These are phyloP conservation scores for Xylaria sp. DNA, from an alignment of 2,329 filamentous ascomycete genomes.

Conservation along the genomic window DNA sequence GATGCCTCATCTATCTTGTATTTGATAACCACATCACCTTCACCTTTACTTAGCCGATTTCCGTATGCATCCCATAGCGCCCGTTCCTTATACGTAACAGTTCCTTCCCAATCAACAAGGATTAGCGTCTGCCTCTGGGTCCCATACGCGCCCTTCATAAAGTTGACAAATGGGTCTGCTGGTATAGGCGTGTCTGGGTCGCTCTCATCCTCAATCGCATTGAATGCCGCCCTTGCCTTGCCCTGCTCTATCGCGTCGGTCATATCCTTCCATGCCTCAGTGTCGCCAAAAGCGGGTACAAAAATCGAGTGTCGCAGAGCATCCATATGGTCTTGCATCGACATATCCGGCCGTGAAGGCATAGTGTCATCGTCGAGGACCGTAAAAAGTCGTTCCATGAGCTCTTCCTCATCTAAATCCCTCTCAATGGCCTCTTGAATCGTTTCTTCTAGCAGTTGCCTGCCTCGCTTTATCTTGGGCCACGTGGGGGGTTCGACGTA, in stretches of 20 bases:
- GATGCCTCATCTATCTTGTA: constrained; percentile 63
- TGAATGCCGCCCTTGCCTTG: constrained; percentile 51
- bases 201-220: constrained; percentile 52
- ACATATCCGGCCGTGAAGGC: constrained; percentile 55
- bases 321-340: constrained; percentile 64
- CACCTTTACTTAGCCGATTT: constrained; percentile 61
- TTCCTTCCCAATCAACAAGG: constrained; percentile 70
- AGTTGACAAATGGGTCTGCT: constrained; percentile 55
- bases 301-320: constrained; percentile 70
- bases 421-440: constrained; percentile 55
- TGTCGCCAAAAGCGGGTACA: constrained; percentile 66
- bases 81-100: constrained; percentile 68
- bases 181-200: constrained; percentile 51
- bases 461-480: constrained; percentile 69
- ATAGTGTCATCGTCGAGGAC: constrained; percentile 69
- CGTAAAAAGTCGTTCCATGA: constrained; percentile 63
- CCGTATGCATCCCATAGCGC: constrained; percentile 69
- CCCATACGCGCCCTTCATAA: constrained; percentile 70
- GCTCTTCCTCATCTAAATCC: constrained; percentile 56
- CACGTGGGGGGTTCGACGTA: constrained; percentile 65
- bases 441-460: constrained; percentile 55
- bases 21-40: constrained; percentile 65
- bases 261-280: constrained; percentile 58
- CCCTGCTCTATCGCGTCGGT: constrained; percentile 54
- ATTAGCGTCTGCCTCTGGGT: constrained; percentile 73